phyloP scores from a whole-genome alignment of 805 yeast species.

The Schizosaccharomyces lindneri region DNA sequence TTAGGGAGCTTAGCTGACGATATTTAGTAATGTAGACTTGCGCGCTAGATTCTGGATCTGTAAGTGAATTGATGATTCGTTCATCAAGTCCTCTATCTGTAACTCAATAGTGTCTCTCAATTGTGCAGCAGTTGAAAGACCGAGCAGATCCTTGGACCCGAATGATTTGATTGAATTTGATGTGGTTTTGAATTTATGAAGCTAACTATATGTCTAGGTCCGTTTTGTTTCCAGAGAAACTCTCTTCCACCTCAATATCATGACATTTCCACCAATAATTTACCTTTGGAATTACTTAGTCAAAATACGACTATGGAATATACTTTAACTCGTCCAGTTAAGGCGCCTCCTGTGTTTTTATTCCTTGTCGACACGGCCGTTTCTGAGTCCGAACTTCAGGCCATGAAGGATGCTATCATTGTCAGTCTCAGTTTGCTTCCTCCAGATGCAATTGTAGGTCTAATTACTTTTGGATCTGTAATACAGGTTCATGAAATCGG shows the following conservation, averaged over 20 bases:
- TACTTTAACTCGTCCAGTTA: slow-evolving; percentile 54
- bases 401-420: slow-evolving; percentile 57
- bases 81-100: neutral
- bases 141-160: too few relatives aligned
- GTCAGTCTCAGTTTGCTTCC: slow-evolving; percentile 60
- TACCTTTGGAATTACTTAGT: slow-evolving; percentile 58
- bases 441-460: slow-evolving; percentile 68
- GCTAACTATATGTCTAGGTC: slow-evolving; percentile 11
- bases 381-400: slow-evolving; percentile 62
- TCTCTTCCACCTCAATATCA: slow-evolving; percentile 64
- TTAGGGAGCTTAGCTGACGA: slow-evolving; percentile 19
- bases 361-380: slow-evolving; percentile 76
- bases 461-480: slow-evolving; percentile 72
- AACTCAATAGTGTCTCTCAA: too few relatives aligned
- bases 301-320: slow-evolving; percentile 63
- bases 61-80: slow-evolving; percentile 3
- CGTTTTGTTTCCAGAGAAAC: slow-evolving; percentile 54
- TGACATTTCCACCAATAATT: slow-evolving; percentile 43
- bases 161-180: too few relatives aligned
- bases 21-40: slow-evolving; percentile 20
- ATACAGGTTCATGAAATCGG: slow-evolving; percentile 72
- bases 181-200: too few relatives aligned
- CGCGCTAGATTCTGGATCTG: slow-evolving; percentile 63
- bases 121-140: neutral
- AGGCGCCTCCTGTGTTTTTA: slow-evolving; percentile 62